These are phyloP conservation scores for Papiliotrema laurentii DNA, from an alignment of 1,284 basidiomycete genomes.

Conservation along the genomic window DNA sequence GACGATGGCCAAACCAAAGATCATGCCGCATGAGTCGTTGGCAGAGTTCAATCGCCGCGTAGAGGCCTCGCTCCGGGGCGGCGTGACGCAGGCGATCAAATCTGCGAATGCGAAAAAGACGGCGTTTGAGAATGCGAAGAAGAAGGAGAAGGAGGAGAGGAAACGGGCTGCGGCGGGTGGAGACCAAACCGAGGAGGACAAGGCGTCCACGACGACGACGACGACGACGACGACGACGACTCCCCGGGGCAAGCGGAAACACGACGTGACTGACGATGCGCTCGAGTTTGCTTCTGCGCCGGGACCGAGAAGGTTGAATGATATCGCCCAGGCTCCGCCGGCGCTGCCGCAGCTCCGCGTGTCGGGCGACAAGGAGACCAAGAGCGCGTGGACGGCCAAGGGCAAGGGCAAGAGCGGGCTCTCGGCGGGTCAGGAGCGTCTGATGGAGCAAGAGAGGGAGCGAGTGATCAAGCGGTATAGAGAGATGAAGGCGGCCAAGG, in stretches of 20 bases:
- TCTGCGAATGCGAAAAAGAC: slow-evolving; percentile 23
- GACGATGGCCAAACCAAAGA: slow-evolving; percentile 10
- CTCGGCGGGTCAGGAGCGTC: slow-evolving; percentile 38
- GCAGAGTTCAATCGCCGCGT: slow-evolving; percentile 46
- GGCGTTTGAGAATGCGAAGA: slow-evolving; percentile 21
- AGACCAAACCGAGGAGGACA: slow-evolving; percentile 6
- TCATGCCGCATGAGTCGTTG: slow-evolving; percentile 28
- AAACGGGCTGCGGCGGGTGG: background rate
- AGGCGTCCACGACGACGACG: slow-evolving; percentile 6
- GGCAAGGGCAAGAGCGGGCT: slow-evolving; percentile 17
- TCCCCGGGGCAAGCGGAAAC: slow-evolving; percentile 4
- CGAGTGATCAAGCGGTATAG: slow-evolving; percentile 40
- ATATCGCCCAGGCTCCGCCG: slow-evolving; percentile 42
- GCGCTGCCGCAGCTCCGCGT: slow-evolving; percentile 23
- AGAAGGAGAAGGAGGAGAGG: slow-evolving; percentile 15
- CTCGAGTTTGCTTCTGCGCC: slow-evolving; percentile 16
- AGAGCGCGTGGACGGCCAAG: slow-evolving; percentile 16
- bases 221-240: background rate
- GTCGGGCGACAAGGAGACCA: slow-evolving; percentile 1
- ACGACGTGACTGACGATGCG: background rate
- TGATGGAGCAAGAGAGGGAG: slow-evolving; percentile 43
- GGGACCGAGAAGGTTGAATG: slow-evolving; percentile 26
- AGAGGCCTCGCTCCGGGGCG: slow-evolving; percentile 36
- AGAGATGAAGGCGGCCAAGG: slow-evolving; percentile 24
- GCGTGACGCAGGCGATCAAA: slow-evolving; percentile 43